Base-by-base conservation (phyloP, 345 rosid species). In the Corymbia maculata region DNA sequence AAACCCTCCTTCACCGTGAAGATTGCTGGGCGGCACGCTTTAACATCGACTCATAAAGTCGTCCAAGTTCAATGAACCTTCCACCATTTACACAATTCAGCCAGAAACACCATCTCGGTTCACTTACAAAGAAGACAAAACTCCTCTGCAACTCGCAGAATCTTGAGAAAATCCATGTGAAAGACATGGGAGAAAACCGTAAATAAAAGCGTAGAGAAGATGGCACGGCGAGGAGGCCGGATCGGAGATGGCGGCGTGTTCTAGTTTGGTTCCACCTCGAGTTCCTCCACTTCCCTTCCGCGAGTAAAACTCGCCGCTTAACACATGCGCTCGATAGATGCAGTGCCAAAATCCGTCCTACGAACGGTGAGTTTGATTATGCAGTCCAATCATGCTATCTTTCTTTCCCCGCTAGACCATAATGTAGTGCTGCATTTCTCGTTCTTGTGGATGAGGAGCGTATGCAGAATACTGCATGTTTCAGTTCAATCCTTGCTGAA, bases 51-150 rank as follows among this genome's bases (percentile, higher is more conserved):
- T 12, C 68, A 13, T 19, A 19, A 70, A 45, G 61, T 6, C 26
- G 36, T 87, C 88, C 85, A 87, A n/a, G 88, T 87, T 87, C 85
- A 70, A 70, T 51, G 88, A 51, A 87, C 53, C 85, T 87, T 32
- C n/a, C 8, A 52, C 86, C 57, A 52, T 22, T 17, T 17, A 24
- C 80, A 70, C 9, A 53, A 52, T 44, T 15, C 8, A 24, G 32
- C 88, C 19, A 68, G 15, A 45, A 87, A 68, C 51, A 32, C 88
- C 8, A 75, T 51, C 85, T 87, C n/a, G 85, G 85, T 70, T 70
- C 85, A 19, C 66, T 26, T 24, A 30, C 45, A 26, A 42, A 85
- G 57, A 84, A 84, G 51, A 50, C 52, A 0, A 6, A 17, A n/a
- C 86, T 85, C 28, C 49, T 52, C 13, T 21, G 47, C 45, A 52